A percentile compares a stretch with the other conserved stretches of the same genome.
Evolutionary conservation across 345 rosid species (phyloP).

Genomic region (Heritiera fomes): DNA sequence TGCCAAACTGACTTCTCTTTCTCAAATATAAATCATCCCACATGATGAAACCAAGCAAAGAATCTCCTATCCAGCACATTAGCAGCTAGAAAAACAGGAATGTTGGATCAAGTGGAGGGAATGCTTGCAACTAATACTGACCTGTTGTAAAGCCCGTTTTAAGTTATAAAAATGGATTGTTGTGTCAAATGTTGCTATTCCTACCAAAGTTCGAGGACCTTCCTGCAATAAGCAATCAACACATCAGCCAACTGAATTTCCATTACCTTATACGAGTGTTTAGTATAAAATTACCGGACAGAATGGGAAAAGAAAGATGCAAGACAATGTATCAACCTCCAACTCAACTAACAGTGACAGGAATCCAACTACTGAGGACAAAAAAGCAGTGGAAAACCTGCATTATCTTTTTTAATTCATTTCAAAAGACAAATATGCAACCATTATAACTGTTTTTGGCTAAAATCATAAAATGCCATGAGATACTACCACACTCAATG

Average conservation of each 20-base stretch:
- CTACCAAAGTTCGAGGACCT: constrained; percentile 95
- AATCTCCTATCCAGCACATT: background rate
- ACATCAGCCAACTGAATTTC: background rate
- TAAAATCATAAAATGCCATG: background rate
- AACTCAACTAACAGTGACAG: background rate
- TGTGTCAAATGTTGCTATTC: constrained; percentile 96
- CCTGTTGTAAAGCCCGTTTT: constrained; percentile 88
- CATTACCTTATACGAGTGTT: background rate
- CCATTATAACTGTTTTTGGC: background rate
- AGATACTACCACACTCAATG: background rate
- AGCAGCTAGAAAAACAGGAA: background rate
- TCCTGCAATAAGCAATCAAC: constrained; percentile 57
- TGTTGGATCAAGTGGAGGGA: background rate
- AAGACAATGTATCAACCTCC: background rate
- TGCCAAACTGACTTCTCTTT: background rate
- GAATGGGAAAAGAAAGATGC: background rate
- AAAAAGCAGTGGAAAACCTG: background rate
- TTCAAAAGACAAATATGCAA: background rate
- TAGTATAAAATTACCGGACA: too few species aligned
- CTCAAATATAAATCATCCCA: background rate
- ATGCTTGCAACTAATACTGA: constrained; percentile 15
- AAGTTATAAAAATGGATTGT: constrained; percentile 93
- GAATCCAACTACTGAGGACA: background rate
- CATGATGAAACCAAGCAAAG: background rate
- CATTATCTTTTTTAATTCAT: background rate